Evolutionary conservation across 208 protist species (phyloP).

Genomic region (Chromosphaera perkinsii): DNA sequence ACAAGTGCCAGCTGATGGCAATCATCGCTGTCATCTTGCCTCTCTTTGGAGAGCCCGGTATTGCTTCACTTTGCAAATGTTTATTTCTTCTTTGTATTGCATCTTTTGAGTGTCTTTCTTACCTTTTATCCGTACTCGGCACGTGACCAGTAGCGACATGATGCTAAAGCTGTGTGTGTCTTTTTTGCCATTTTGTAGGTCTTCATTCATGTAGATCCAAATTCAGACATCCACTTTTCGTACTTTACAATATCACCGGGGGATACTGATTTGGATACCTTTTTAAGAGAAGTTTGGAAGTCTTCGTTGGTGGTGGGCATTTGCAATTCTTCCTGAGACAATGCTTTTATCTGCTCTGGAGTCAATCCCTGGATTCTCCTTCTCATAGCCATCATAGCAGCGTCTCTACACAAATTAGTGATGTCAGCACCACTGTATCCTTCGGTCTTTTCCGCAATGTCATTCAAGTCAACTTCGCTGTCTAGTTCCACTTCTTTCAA

Average conservation of each 20-base stretch:
- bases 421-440: slow-evolving; percentile 70
- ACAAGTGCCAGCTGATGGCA: too few relatives aligned
- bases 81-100: too few relatives aligned
- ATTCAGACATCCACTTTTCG: slow-evolving; percentile 56
- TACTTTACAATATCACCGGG: slow-evolving; percentile 45
- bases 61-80: too few relatives aligned
- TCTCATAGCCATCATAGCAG: slow-evolving; percentile 68
- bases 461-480: slow-evolving; percentile 11
- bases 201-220: too few relatives aligned
- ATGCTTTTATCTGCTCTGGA: slow-evolving; percentile 48
- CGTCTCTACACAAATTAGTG: slow-evolving; percentile 62
- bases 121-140: too few relatives aligned
- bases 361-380: slow-evolving; percentile 52
- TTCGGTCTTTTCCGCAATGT: slow-evolving; percentile 34
- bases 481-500: slow-evolving; percentile 28
- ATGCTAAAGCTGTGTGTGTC: too few relatives aligned
- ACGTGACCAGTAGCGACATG: too few relatives aligned
- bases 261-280: slow-evolving; percentile 40
- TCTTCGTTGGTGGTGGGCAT: slow-evolving; percentile 46
- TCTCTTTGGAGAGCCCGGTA: too few relatives aligned
- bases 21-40: too few relatives aligned
- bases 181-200: too few relatives aligned
- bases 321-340: slow-evolving; percentile 44
- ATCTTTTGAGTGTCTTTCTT: too few relatives aligned
- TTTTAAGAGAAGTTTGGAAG: slow-evolving; percentile 39